Evolutionary conservation across 306 rosid species (phyloP), one percentile per base, ranked within the genome.

Genomic region (Inga leiocalycina): DNA sequence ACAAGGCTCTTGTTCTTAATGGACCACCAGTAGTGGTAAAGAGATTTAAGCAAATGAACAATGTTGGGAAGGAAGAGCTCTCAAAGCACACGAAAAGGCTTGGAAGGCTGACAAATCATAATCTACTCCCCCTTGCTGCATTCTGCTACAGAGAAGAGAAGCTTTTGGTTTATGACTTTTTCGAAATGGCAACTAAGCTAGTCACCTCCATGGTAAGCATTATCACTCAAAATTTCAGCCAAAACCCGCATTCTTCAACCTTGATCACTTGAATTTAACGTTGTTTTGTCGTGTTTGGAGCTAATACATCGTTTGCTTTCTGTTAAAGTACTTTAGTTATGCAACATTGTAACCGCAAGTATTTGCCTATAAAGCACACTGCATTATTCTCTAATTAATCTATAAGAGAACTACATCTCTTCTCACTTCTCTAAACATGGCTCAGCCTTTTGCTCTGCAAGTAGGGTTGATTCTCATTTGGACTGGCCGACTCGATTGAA

Each of bases 11-110:
- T 74, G 79, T 93, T 76, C 27, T 80, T 69, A 85, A 77, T 61
- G 97, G 97, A 79, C 72, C 87, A 12, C 54, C 85, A 54, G 78
- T 92, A 79, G 96, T 89, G 69, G 96, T 95, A 78, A 95, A 93
- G 89, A 91, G 97, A 82, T 90, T 92, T 79, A 88, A 75, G 84
- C 74, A 88, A 48, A 91, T 95, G 96, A 91, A 91, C 72, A 90
- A 77, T 34, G 88, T 87, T 24, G 85, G 97, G 52, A 91, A 72
- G 74, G 84, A 80, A 0, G 94, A 91, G 76, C 90, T 92, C 67
- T 76, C 78, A 61, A 89, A 88, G 32, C 90, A 92, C 80, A 92
- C 92, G 91, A 39, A 49, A 72, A 85, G 76, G 82, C 91, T 92
- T 39, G 95, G 95, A 73, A 84, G 88, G 79, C 74, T 91, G 87